A percentile compares a stretch with the other conserved stretches of the same genome.
Evolutionary conservation across 208 protist genomes (phyloP).

Genomic region (Ichthyophonus hoferi): DNA sequence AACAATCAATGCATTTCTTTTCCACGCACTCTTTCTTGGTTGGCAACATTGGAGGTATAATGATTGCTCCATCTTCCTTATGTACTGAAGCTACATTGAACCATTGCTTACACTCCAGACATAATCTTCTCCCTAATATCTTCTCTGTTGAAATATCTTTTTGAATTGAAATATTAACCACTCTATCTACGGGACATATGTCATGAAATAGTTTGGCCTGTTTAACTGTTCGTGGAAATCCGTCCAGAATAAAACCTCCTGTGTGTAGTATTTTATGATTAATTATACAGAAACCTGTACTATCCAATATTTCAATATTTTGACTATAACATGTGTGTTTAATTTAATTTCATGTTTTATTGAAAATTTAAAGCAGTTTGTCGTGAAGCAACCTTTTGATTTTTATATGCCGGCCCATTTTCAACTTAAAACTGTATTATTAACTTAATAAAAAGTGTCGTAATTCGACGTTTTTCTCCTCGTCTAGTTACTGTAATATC

Average conservation of each 20-base stretch:
- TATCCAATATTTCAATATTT: no score
- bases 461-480: no score
- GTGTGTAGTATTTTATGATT: no score
- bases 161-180: not conserved
- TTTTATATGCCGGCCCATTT: no score
- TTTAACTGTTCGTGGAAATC: slow-evolving; percentile 63
- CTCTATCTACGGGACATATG: not conserved
- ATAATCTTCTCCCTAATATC: not conserved
- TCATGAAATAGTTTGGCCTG: slow-evolving; percentile 51
- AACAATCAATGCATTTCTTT: not conserved
- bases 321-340: no score
- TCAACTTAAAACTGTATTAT: no score
- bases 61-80: not conserved
- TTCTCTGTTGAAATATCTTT: not conserved
- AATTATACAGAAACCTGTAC: no score
- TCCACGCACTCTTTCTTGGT: not conserved
- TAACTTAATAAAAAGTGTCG: no score
- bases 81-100: not conserved
- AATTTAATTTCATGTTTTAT: no score
- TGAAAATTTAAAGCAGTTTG: no score
- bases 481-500: no score
- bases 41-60: not conserved
- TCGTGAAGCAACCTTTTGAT: no score
- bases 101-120: not conserved
- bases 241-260: slow-evolving; percentile 61